Base-by-base conservation (phyloP, 2,329 filamentous ascomycete species). In the Diplodia sapinea region DNA sequence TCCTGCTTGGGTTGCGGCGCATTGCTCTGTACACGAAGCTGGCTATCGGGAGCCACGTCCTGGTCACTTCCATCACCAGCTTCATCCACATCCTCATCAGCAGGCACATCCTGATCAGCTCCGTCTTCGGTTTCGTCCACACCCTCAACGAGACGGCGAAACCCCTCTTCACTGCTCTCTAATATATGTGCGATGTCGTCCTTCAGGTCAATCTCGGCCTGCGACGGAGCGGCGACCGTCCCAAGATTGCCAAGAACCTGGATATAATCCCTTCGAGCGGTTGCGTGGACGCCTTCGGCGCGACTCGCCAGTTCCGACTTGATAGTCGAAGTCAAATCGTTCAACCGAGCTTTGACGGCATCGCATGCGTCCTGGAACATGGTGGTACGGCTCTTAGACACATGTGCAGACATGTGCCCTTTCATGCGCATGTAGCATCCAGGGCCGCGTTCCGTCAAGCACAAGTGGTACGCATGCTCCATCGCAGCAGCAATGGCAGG, bases 351-450 rank as follows among this genome's bases (percentile, higher is more conserved):
- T 56, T 77, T 77, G 9, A 86, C 83, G 3, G 76, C 75, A 1
- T 80, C 67, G 0, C 79, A 80, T 0, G 83, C 83, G 4, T 78
- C 70, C 2, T 72, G 69, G 72, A 88, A 88, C 85, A 88, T 88
- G 1, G 69, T 71, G 12, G 77, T 69, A 2, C 82, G 80, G 4
- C 74, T 63, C 0, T 59, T 47, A 0, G 80, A 74, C 1, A 88
- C 79, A 65, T 87, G 80, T 0, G 70, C 51, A 0, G 66, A 66
- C 84, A 89, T 86, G 31, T 77, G 69, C 0, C 57, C 68, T 70
- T 86, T 88, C 83, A 88, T 88, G 2, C 85, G 80, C 43, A 67
- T 75, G 72, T 77, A 87, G 12, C 73, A 78, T 2, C 86, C 86
- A 69, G 70, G 65, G 73, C 82, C 84, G n/a, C 50, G 49, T 71